phyloP scores from a whole-genome alignment of 768 basidiomycete genomes.

The Crassisporium funariophilum region DNA sequence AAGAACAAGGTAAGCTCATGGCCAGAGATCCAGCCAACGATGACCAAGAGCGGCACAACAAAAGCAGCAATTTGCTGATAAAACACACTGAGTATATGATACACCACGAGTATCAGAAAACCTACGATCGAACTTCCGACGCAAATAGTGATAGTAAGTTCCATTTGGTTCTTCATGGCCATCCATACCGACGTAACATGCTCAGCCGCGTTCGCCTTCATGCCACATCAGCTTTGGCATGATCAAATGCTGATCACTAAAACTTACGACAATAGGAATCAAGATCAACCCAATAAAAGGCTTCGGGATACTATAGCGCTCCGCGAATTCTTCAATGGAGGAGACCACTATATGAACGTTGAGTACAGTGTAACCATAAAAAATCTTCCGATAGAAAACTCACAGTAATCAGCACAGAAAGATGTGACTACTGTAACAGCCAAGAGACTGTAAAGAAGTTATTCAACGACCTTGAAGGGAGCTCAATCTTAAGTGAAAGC shows the following conservation, averaged over 20 bases:
- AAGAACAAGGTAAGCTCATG: conserved; percentile 84
- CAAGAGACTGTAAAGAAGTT: conserved; percentile 50
- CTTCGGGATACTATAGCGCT: conserved; percentile 79
- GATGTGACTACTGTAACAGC: conserved; percentile 78
- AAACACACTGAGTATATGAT: neutral
- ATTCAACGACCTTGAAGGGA: conserved; percentile 1
- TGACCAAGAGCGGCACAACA: conserved; percentile 84
- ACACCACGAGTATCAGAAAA: conserved; percentile 8
- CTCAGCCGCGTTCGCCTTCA: conserved; percentile 79
- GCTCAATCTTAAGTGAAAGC: conserved; percentile 16
- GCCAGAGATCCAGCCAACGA: conserved; percentile 82
- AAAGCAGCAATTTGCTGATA: conserved; percentile 82
- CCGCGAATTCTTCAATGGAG: conserved; percentile 90
- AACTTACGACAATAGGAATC: conserved; percentile 76
- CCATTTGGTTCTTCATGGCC: conserved; percentile 73
- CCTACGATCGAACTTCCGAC: conserved; percentile 81
- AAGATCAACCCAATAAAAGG: conserved; percentile 86
- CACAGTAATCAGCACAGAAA: conserved; percentile 87
- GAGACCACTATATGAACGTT: conserved; percentile 65
- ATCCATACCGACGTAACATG: conserved; percentile 88
- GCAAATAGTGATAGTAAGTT: conserved; percentile 74
- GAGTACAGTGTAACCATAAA: conserved; percentile 11
- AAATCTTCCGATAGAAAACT: conserved; percentile 28
- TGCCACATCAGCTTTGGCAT: neutral
- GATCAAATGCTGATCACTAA: neutral